Conservation (phyloP, 2,329 filamentous ascomycete genomes). For the Xylaria sp. region DNA sequence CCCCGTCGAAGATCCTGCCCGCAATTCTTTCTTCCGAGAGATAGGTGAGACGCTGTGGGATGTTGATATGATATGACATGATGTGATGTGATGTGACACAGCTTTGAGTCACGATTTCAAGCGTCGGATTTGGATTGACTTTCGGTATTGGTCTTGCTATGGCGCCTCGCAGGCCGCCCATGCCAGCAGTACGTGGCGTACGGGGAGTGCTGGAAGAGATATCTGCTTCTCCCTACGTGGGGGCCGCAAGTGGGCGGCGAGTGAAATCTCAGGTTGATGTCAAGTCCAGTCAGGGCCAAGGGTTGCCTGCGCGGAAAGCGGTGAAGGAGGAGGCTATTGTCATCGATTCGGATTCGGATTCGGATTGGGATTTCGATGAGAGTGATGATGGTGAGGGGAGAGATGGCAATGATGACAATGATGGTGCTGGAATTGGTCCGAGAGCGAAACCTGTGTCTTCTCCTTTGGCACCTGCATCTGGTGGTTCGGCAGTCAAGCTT, state of each 20-base stretch:
- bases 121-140: neutral
- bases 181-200: neutral
- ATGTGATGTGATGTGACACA: too few relatives aligned
- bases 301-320: neutral
- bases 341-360: constrained; percentile 18
- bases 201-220: neutral
- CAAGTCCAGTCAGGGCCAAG: neutral
- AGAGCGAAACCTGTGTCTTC: neutral
- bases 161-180: neutral
- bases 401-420: too few relatives aligned
- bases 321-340: constrained; percentile 14
- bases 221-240: neutral
- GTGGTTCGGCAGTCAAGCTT: neutral
- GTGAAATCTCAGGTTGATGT: neutral
- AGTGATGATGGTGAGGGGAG: neutral
- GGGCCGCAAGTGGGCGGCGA: too few relatives aligned
- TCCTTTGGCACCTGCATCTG: neutral
- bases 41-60: too few relatives aligned
- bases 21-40: too few relatives aligned
- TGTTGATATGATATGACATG: too few relatives aligned
- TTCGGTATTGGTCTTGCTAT: neutral
- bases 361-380: neutral
- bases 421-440: neutral
- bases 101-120: too few relatives aligned
- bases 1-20: too few relatives aligned